Percentiles rank a stretch among this genome's conserved stretches.
These are phyloP conservation scores for Blastocystis sp. DNA, from an alignment of 352 stramenopile genomes.

Conservation along the genomic window DNA sequence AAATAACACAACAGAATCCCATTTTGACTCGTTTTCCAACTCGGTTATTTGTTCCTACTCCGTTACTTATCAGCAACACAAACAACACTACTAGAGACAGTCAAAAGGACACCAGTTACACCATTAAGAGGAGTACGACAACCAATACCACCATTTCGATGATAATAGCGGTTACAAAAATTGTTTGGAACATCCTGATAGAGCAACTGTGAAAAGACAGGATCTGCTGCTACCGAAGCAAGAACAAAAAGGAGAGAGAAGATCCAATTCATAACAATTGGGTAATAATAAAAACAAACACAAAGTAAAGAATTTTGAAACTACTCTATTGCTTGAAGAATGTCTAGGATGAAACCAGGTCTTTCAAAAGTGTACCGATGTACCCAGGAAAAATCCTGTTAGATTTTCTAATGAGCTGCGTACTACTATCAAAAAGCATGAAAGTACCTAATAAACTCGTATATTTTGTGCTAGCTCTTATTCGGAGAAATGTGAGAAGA, in stretches of 20 bases:
- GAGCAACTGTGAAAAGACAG: slow-evolving; percentile 43
- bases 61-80: background rate
- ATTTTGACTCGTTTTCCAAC: background rate
- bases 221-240: background rate
- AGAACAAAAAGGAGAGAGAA: slow-evolving; percentile 29
- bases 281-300: background rate
- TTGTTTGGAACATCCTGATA: slow-evolving; percentile 51
- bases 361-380: too few species aligned
- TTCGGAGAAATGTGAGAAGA: too few species aligned
- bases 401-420: too few species aligned
- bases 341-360: background rate
- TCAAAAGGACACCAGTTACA: slow-evolving; percentile 1
- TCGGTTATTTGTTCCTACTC: background rate
- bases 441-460: too few species aligned
- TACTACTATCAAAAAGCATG: too few species aligned
- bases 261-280: background rate
- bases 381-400: too few species aligned
- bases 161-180: slow-evolving; percentile 49
- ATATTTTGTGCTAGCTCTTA: too few species aligned
- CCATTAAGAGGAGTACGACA: slow-evolving; percentile 25
- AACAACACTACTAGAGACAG: background rate
- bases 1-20: slow-evolving; percentile 39
- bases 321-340: background rate
- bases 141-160: slow-evolving; percentile 39
- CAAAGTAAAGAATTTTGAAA: background rate